Evolutionary conservation across 2,329 filamentous ascomycete species (phyloP), one percentile per base, ranked within the genome.

Genomic region (Ascocoryne sarcoides): DNA sequence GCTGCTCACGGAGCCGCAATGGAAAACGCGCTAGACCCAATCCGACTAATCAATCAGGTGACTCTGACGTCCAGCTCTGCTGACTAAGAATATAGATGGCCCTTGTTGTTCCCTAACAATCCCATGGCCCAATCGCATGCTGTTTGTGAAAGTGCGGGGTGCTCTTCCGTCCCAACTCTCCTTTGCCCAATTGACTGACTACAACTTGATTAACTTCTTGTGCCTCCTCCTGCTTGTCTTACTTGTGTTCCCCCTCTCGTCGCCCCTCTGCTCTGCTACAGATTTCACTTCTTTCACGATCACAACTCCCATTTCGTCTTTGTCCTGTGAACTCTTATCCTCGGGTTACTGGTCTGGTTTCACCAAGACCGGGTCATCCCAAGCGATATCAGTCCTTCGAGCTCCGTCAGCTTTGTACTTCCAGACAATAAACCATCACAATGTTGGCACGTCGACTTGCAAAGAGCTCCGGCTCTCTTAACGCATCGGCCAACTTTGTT

Each of bases 401-500:
- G 32, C 32, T 35, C 14, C 17, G n/a, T n/a, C n/a, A n/a, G n/a
- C n/a, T n/a, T n/a, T n/a, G n/a, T n/a, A n/a, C n/a, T n/a, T n/a
- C 23, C 23, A 26, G 23, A 26, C 7, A n/a, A n/a, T n/a, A 19
- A 37, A 16, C 65, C 55, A 43, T 20, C 31, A 51, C 14, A 32
- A 58, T 53, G 45, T 69, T 55, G 31, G 42, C 50, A 31, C 48
- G 48, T 40, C 49, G 49, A 26, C 16, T 56, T 9, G 19, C 47
- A 10, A 50, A 49, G 37, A 50, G 46, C 47, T 49, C 52, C 32
- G 44, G 48, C 43, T 42, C 46, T 55, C 62, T 56, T 52, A 29
- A 19, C 19, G 57, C 62, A 37, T 60, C 66, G 51, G 63, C 31
- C 23, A 39, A 39, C 18, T 20, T 65, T 66, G 47, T 71, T 69